Evolutionary conservation across 176 grass and related monocot species (phyloP).

Genomic region (Rhynchospora breviuscula): DNA sequence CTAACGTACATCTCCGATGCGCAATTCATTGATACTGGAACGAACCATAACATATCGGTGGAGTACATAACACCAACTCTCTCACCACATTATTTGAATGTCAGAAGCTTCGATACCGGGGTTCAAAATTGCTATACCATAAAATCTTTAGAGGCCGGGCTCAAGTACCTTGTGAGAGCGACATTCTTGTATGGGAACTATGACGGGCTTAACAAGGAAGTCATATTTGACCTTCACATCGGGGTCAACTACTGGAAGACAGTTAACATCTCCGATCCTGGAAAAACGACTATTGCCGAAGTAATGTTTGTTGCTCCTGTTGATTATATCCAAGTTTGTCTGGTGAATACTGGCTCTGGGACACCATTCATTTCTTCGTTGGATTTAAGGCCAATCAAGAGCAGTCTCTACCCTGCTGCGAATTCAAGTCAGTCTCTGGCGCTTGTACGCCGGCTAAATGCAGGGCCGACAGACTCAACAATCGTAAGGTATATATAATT

Average conservation of each 20-base stretch:
- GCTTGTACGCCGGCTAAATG: neutral
- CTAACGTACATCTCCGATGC: constrained; percentile 7
- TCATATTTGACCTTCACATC: constrained; percentile 18
- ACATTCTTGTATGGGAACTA: constrained; percentile 22
- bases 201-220: neutral
- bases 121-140: constrained; percentile 7
- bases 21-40: constrained; percentile 41
- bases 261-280: constrained; percentile 26
- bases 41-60: constrained; percentile 28
- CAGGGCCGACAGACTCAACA: constrained; percentile 20
- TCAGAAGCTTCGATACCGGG: constrained; percentile 51
- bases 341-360: constrained; percentile 44
- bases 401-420: constrained; percentile 4
- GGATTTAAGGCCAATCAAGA: constrained; percentile 48
- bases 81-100: neutral
- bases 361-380: constrained; percentile 74
- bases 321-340: constrained; percentile 41
- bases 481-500: constrained; percentile 26
- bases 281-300: neutral
- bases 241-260: constrained; percentile 36
- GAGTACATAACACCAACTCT: neutral
- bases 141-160: neutral
- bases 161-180: constrained; percentile 15
- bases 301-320: constrained; percentile 11
- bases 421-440: constrained; percentile 25